Evolutionary conservation across 345 rosid species (phyloP).

Genomic region (Citrus maxima): DNA sequence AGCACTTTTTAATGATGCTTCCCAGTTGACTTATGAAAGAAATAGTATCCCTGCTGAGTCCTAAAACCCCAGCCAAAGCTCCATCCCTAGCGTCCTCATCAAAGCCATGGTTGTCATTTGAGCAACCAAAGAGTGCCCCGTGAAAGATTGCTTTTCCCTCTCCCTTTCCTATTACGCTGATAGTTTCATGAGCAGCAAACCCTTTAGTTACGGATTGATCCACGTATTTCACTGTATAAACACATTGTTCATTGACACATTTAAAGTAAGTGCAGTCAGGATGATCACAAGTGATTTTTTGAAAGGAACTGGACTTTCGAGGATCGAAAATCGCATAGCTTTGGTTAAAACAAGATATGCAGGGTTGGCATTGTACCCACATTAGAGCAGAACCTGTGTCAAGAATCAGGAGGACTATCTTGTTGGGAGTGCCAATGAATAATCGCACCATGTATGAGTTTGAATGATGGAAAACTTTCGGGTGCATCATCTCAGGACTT

Average conservation of each 20-base stretch:
- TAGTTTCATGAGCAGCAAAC: background rate
- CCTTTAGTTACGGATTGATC: background rate
- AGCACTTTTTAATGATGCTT: background rate
- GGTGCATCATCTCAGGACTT: background rate
- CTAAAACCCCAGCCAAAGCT: background rate
- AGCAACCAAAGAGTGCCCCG: background rate
- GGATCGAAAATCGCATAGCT: background rate
- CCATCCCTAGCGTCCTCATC: background rate
- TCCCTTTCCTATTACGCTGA: background rate
- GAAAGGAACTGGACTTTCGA: background rate
- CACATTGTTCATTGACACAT: background rate
- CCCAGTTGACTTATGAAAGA: background rate
- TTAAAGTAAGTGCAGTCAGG: background rate
- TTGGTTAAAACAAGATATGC: background rate
- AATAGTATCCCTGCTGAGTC: background rate
- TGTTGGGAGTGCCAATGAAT: background rate
- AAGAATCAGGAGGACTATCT: background rate
- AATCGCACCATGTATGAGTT: background rate
- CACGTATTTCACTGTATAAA: background rate
- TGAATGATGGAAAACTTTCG: background rate
- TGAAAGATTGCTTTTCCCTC: background rate
- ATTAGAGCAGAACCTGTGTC: background rate
- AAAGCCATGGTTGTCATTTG: background rate
- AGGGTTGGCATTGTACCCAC: background rate
- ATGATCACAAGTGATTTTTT: background rate